phyloP scores from a whole-genome alignment of 805 yeast genomes.

The Kurtzmaniella fragi region DNA sequence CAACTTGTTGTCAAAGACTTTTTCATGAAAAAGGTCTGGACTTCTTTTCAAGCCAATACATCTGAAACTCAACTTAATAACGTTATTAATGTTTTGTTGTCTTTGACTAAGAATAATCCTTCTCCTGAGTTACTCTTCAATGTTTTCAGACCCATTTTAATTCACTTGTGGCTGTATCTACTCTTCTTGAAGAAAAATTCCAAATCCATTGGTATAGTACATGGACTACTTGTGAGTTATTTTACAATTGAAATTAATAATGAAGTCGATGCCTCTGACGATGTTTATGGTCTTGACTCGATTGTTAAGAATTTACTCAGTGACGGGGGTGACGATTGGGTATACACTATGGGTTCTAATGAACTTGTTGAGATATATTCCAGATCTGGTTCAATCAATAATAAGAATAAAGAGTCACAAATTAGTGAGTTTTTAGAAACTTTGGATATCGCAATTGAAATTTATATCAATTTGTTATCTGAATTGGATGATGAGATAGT shows the following conservation, averaged over 20 bases:
- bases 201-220: constrained; percentile 30
- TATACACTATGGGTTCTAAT: constrained; percentile 38
- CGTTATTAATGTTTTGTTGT: constrained; percentile 58
- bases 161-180: constrained; percentile 42
- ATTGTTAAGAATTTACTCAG: constrained; percentile 29
- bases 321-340: constrained; percentile 33
- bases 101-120: constrained; percentile 45
- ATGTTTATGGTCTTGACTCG: constrained; percentile 19
- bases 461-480: constrained; percentile 39
- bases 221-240: constrained; percentile 34
- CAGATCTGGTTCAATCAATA: constrained; percentile 1
- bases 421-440: constrained; percentile 20
- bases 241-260: constrained; percentile 19
- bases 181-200: constrained; percentile 25
- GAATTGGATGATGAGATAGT: constrained; percentile 45
- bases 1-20: constrained; percentile 52
- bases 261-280: constrained; percentile 5
- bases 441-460: constrained; percentile 21
- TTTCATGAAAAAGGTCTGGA: constrained; percentile 48
- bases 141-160: constrained; percentile 26
- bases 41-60: constrained; percentile 31
- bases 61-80: constrained; percentile 53
- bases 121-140: constrained; percentile 17
- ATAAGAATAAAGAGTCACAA: constrained; percentile 17
- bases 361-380: constrained; percentile 25